Base-by-base conservation (phyloP, 495 filamentous ascomycete genomes). In the Aspergillus sclerotioniger region DNA sequence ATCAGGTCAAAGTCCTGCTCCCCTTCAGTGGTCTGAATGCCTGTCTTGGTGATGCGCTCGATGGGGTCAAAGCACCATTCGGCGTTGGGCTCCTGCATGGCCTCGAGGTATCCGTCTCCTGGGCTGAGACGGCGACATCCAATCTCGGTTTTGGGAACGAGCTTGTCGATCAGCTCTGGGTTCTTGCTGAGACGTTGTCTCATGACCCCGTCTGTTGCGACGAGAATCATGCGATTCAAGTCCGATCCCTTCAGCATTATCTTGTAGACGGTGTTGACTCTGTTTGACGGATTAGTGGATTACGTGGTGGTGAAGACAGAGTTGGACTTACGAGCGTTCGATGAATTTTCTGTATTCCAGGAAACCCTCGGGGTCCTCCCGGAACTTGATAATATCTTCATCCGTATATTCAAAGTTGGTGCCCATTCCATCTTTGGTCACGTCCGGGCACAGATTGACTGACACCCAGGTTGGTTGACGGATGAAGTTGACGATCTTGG, bases 61-160 rank as follows among this genome's bases (percentile, higher is more conserved):
- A 87, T 86, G 15, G 61, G 62, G 21, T 71, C 73, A 51, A 66
- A 64, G 53, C 78, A 67, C 50, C 80, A 73, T 10, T 74, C 62
- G 6, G 79, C 77, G 61, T 87, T 87, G 7, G 61, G 49, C 8
- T 64, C 51, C 19, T 59, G 65, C 25, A 78, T 43, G 4, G 78
- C 70, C 39, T 79, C 61, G 1, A 79, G 60, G 37, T 73, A 73
- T 16, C 71, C 74, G 44, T 72, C 63, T 1, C 68, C 68, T 16
- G 76, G 78, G 20, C 67, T 71, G 3, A 76, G 63, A 21, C 78
- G 74, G 45, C 74, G 73, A 54, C 78, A 81, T 3, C 76, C 76
- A 43, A 76, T 61, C 31, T 60, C 53, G 51, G 69, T 78, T 1
- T 69, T 51, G 0, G 76, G 73, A 19, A 73, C 72, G n/a, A 83